phyloP scores from a whole-genome alignment of 2,329 filamentous ascomycete genomes.

The Diaporthe citri region DNA sequence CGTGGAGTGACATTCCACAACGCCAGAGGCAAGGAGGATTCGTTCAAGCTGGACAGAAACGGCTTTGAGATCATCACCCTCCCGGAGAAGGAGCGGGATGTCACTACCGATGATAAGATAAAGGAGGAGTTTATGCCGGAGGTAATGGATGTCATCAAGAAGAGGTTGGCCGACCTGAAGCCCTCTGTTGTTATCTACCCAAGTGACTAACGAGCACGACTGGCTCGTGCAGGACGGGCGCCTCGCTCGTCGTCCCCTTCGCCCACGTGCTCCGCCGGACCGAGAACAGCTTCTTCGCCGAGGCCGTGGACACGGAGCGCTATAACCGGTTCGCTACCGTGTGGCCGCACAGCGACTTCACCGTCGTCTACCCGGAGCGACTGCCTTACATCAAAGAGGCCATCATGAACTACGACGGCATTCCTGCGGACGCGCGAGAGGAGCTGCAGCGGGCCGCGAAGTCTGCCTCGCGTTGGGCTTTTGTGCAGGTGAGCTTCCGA shows the following conservation, averaged over 20 bases:
- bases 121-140: conserved; percentile 10
- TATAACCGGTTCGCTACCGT: conserved; percentile 48
- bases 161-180: not conserved
- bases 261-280: conserved; percentile 28
- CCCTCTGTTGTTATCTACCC: not conserved
- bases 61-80: conserved; percentile 30
- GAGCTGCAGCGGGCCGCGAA: conserved; percentile 54
- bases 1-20: conserved; percentile 22
- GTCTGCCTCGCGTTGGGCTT: conserved; percentile 26
- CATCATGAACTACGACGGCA: conserved; percentile 56
- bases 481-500: not conserved
- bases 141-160: conserved; percentile 10
- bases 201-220: not conserved
- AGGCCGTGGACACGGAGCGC: conserved; percentile 54
- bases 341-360: conserved; percentile 65
- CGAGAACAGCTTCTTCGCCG: conserved; percentile 13
- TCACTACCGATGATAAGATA: not conserved
- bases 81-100: not conserved
- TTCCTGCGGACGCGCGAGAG: conserved; percentile 55
- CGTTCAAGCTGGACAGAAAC: conserved; percentile 33
- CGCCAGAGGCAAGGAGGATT: conserved; percentile 16
- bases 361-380: conserved; percentile 1
- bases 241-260: conserved; percentile 25
- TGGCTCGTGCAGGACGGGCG: conserved; percentile 23
- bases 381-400: conserved; percentile 5